phyloP scores from a whole-genome alignment of 2,329 filamentous ascomycete species.

The Phialophora expanda region DNA sequence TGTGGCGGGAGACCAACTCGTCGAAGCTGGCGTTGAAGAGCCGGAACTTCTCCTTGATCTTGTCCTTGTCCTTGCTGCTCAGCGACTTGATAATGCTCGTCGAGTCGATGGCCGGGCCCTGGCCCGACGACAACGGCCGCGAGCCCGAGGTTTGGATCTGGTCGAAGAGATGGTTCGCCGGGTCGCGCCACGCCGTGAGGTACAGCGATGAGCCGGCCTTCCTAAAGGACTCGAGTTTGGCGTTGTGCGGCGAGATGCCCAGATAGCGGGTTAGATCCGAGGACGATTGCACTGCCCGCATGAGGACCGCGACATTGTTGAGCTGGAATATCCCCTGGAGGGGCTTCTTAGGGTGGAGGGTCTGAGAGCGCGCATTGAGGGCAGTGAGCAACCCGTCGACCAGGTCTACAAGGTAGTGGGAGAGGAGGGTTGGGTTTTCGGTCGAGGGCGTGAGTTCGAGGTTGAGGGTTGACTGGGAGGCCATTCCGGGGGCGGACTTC shows the following conservation, averaged over 20 bases:
- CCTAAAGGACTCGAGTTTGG: conserved; percentile 78
- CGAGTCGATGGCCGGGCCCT: conserved; percentile 69
- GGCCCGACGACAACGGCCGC: conserved; percentile 68
- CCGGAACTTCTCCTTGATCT: conserved; percentile 94
- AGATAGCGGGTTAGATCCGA: conserved; percentile 76
- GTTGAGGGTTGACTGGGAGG: conserved; percentile 43
- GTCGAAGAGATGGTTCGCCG: conserved; percentile 82
- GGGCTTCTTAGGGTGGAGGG: conserved; percentile 76
- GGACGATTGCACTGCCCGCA: conserved; percentile 78
- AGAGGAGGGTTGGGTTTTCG: conserved; percentile 77
- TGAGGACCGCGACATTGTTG: conserved; percentile 83
- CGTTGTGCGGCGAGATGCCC: conserved; percentile 63
- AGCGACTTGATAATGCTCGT: conserved; percentile 82
- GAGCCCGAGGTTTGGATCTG: conserved; percentile 76
- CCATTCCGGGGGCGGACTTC: conserved; percentile 52
- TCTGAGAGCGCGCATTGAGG: conserved; percentile 74
- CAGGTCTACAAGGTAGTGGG: conserved; percentile 86
- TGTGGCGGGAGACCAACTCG: conserved; percentile 82
- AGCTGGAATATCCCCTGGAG: conserved; percentile 86
- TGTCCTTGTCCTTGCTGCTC: conserved; percentile 89
- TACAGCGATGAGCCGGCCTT: conserved; percentile 85
- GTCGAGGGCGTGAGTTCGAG: conserved; percentile 57
- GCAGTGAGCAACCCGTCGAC: conserved; percentile 78
- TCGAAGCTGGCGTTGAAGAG: conserved; percentile 91
- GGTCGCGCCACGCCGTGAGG: conserved; percentile 84